Base-by-base conservation (phyloP, 140 eudicot species). In the Oenanthe javanica region DNA sequence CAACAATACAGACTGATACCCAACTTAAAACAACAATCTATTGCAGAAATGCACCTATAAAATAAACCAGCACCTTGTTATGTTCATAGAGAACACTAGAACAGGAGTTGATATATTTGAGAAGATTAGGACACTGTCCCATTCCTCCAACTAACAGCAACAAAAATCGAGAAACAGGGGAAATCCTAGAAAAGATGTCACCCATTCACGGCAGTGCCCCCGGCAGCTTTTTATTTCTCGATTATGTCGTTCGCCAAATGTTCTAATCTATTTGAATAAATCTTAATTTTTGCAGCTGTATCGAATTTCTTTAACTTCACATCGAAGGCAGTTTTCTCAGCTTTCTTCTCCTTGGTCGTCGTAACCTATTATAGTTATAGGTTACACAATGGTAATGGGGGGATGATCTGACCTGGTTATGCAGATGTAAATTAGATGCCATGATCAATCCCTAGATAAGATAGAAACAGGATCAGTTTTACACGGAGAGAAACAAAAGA, bases 121-220 rank as follows among this genome's bases (percentile, higher is more conserved):
- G 59, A 14, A 52, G 61, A 54, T 21, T 54, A 54, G n/a, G 16
- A 52, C 21, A 4, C 59, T 2, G 19, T 5, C 2, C 9, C 61
- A 16, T 54, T 54, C 61, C n/a, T 54, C 19, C 19, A 54, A 16
- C 61, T 16, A 15, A 54, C 61, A 54, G n/a, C 61, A 15, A 54
- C 19, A 51, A 15, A 43, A 43, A 43, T 5, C 46, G 0, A 43
- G 46, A 43, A 43, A 43, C 46, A 43, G 46, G 6, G 46, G 46
- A 43, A 43, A 43, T 43, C 46, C 6, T 43, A 43, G 46, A 43
- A 43, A 43, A 43, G 6, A 43, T 43, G 59, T 52, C 21, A 91
- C 84, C 89, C 93, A 92, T 88, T 93, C 6, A 93, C 92, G 49
- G 98, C 96, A 83, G 85, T 88, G 72, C 93, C 96, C 3, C 96